Evolutionary conservation across 2,329 filamentous ascomycete genomes (phyloP).

Genomic region (Fusarium sterilihyphosum): DNA sequence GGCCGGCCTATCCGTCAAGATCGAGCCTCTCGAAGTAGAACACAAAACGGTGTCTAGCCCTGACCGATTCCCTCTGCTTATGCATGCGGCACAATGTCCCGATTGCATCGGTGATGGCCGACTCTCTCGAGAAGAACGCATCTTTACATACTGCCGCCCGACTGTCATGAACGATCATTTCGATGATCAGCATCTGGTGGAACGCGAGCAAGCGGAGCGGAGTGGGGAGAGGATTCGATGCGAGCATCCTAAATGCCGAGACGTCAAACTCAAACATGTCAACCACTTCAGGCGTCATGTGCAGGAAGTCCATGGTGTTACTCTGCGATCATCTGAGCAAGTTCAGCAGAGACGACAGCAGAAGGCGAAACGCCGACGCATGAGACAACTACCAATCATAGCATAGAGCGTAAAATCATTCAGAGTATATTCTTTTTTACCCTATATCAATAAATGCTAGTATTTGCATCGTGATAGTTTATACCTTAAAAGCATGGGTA

Average conservation of each 20-base stretch:
- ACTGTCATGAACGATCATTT: not conserved
- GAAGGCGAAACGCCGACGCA: too few species aligned
- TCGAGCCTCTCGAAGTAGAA: not conserved
- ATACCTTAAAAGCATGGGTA: too few species aligned
- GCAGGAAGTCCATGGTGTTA: not conserved
- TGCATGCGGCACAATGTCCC: not conserved
- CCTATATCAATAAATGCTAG: too few species aligned
- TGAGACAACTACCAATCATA: too few species aligned
- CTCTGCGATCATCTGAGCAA: not conserved
- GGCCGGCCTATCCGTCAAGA: not conserved
- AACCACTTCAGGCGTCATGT: not conserved
- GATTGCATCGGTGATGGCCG: not conserved
- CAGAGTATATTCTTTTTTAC: too few species aligned
- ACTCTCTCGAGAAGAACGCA: not conserved
- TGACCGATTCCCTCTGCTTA: not conserved
- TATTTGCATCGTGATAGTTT: too few species aligned
- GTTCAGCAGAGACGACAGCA: not conserved
- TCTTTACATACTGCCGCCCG: not conserved
- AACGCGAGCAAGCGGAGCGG: not conserved
- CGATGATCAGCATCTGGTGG: not conserved
- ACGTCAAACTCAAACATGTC: not conserved
- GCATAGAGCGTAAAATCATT: too few species aligned
- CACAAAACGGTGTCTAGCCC: not conserved
- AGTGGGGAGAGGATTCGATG: not conserved
- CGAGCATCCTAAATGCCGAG: not conserved